Conservation (phyloP, 2,329 filamentous ascomycete genomes). For the Pseudogymnoascus destructans region DNA sequence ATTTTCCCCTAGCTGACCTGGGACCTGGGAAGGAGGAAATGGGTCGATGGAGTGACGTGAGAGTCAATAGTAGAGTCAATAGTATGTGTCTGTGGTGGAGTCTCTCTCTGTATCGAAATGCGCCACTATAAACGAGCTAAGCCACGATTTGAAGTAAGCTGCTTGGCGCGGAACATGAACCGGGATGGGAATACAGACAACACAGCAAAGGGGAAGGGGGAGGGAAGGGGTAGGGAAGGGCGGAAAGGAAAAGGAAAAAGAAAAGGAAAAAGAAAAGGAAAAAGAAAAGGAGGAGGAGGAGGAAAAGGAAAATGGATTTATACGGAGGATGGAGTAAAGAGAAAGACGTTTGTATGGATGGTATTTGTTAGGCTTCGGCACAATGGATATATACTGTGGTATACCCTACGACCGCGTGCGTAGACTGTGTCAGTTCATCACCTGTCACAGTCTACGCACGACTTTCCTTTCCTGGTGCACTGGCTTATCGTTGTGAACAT, state of each 20-base stretch:
- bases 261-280: not conserved
- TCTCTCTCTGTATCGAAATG: not conserved
- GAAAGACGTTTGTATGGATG: not conserved
- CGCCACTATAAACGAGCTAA: conserved; percentile 3
- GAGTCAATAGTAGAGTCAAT: too few species aligned
- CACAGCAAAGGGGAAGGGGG: not conserved
- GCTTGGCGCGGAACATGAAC: not conserved
- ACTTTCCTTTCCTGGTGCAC: not conserved
- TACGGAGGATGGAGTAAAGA: not conserved
- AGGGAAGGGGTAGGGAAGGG: not conserved
- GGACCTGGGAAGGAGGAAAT: not conserved
- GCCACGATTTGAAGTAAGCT: conserved; percentile 6
- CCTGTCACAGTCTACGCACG: too few species aligned
- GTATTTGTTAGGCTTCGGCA: not conserved
- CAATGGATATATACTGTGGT: not conserved
- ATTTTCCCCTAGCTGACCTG: not conserved
- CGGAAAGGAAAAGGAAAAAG: not conserved
- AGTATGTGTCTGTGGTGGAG: not conserved
- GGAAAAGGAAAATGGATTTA: not conserved
- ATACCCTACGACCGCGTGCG: not conserved
- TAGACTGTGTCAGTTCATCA: not conserved
- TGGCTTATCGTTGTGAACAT: not conserved
- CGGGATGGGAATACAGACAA: conserved; percentile 6
- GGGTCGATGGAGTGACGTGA: not conserved
- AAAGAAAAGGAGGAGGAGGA: not conserved